phyloP scores from a whole-genome alignment of 108 stramenopile species.

The Heterococcus sp. region DNA sequence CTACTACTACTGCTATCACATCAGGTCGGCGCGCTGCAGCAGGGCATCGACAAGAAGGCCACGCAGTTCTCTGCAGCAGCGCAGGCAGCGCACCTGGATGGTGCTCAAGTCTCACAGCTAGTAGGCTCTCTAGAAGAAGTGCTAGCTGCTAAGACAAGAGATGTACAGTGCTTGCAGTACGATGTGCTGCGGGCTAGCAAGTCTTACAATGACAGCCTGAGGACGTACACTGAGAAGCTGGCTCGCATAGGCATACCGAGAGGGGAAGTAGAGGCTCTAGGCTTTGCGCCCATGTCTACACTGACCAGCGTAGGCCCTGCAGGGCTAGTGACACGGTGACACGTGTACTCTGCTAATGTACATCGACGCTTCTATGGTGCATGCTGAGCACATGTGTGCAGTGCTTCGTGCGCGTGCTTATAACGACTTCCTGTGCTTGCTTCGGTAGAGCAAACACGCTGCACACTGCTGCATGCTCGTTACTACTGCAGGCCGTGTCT shows the following conservation, averaged over 20 bases:
- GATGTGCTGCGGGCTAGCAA: conserved; percentile 50
- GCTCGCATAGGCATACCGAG: conserved; percentile 51
- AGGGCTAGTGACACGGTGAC: conserved; percentile 49
- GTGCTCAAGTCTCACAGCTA: conserved; percentile 30
- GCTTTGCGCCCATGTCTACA: conserved; percentile 39
- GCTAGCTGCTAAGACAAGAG: conserved; percentile 32
- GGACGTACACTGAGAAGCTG: conserved; percentile 52
- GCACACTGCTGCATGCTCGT: background rate
- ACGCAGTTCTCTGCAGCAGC: background rate
- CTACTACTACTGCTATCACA: background rate
- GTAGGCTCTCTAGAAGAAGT: conserved; percentile 40
- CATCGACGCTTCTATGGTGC: background rate
- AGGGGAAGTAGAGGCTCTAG: conserved; percentile 48
- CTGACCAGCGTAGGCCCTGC: conserved; percentile 50
- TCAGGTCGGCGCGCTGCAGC: background rate
- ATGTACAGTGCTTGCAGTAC: conserved; percentile 49
- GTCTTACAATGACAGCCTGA: conserved; percentile 61
- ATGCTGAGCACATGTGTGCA: no score
- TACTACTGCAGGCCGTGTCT: background rate
- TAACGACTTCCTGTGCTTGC: background rate
- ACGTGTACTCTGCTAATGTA: background rate
- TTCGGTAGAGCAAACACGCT: background rate
- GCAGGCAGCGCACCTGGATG: conserved; percentile 31
- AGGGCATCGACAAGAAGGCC: background rate
- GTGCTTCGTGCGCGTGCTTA: no score